phyloP scores from a whole-genome alignment of 306 rosid species.

The Gillenia trifoliata region DNA sequence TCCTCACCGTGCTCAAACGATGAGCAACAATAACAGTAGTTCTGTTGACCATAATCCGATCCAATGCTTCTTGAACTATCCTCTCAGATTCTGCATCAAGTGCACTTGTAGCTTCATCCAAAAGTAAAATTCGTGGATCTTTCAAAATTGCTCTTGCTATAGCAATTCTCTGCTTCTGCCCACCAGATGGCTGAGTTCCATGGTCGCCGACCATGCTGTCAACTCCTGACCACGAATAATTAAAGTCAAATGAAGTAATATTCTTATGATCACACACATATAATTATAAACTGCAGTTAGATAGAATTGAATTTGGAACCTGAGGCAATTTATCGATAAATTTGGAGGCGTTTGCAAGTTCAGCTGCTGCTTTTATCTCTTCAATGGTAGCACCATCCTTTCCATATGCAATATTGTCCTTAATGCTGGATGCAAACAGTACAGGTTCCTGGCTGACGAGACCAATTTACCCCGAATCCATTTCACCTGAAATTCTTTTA shows the following conservation, averaged over 20 bases:
- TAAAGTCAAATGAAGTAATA: neutral
- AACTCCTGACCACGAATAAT: constrained; percentile 42
- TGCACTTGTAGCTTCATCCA: constrained; percentile 96
- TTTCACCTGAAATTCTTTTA: constrained; percentile 73
- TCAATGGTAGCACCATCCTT: constrained; percentile 76
- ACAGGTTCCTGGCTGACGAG: constrained; percentile 96
- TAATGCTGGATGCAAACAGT: constrained; percentile 74
- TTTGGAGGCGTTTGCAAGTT: constrained; percentile 87
- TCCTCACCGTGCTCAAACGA: constrained; percentile 85
- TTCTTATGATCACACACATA: neutral
- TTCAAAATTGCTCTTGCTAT: constrained; percentile 89
- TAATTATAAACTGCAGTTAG: neutral
- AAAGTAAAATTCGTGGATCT: constrained; percentile 75
- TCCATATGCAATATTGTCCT: constrained; percentile 84
- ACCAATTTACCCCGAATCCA: constrained; percentile 93
- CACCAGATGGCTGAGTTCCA: constrained; percentile 87
- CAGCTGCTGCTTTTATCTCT: constrained; percentile 68
- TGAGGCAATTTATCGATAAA: constrained; percentile 84
- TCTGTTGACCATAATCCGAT: constrained; percentile 78
- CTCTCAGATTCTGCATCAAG: constrained; percentile 94
- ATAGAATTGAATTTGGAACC: constrained; percentile 37
- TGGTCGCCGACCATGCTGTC: constrained; percentile 90
- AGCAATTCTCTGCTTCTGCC: constrained; percentile 88
- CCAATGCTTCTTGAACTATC: constrained; percentile 85
- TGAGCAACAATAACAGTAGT: constrained; percentile 92